A percentile compares a stretch with the other conserved stretches of the same genome.
Evolutionary conservation across 2,329 filamentous ascomycete species (phyloP).

Genomic region (Clarireedia paspali): DNA sequence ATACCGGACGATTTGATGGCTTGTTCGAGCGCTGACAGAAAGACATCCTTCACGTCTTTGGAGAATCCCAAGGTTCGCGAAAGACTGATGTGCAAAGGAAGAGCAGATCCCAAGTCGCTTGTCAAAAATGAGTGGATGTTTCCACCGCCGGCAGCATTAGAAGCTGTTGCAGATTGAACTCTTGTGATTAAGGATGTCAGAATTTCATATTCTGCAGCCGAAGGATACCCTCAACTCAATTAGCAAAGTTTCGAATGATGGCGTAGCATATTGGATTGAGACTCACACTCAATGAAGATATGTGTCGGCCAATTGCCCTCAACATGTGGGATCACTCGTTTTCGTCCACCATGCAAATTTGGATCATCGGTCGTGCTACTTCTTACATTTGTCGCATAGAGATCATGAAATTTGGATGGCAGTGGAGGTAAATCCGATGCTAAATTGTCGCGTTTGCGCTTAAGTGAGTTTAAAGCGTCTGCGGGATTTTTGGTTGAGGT

Average conservation of each 20-base stretch:
- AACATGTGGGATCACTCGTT: slow-evolving; percentile 73
- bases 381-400: slow-evolving; percentile 78
- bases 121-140: slow-evolving; percentile 61
- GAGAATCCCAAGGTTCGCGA: slow-evolving; percentile 72
- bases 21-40: slow-evolving; percentile 48
- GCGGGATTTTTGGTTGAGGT: not conserved
- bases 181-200: slow-evolving; percentile 38
- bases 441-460: slow-evolving; percentile 27
- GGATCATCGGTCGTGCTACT: slow-evolving; percentile 76
- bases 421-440: slow-evolving; percentile 55
- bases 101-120: slow-evolving; percentile 68
- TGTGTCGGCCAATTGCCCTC: slow-evolving; percentile 90
- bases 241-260: slow-evolving; percentile 12
- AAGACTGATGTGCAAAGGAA: slow-evolving; percentile 85
- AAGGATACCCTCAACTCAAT: slow-evolving; percentile 45
- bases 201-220: slow-evolving; percentile 36
- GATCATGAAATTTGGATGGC: slow-evolving; percentile 73
- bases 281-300: slow-evolving; percentile 84
- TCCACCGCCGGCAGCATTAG: slow-evolving; percentile 7
- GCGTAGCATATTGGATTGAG: slow-evolving; percentile 2
- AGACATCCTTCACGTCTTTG: slow-evolving; percentile 63
- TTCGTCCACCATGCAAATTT: slow-evolving; percentile 75
- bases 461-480: slow-evolving; percentile 14
- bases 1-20: slow-evolving; percentile 36
- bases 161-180: slow-evolving; percentile 24